Evolutionary conservation across 345 rosid genomes (phyloP), one percentile per base, ranked within the genome.

Genomic region (Camelina neglecta): DNA sequence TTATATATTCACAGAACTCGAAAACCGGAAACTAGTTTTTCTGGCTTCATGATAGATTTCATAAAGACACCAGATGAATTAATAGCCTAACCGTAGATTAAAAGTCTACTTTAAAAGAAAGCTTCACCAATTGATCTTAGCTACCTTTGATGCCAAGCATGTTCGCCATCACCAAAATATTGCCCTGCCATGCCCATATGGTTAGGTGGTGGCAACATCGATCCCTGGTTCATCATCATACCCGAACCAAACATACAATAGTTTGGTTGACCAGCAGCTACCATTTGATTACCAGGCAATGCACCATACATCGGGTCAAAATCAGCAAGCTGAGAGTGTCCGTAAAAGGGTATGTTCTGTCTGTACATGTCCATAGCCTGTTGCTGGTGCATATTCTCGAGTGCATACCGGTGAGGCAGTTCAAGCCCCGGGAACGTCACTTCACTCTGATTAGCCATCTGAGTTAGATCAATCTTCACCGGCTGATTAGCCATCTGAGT

Each of bases 261-360:
- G 47, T 58, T 70, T 6, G 33, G 57, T 70, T 8, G 56, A 45
- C 65, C 74, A 70, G 44, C 74, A 69, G 44, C 4, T 35, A 72
- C 29, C 60, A 35, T 49, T 49, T 60, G 75, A 50, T 23, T 72
- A 47, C 56, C 33, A 35, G 3, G 42, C n/a, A 57, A 7, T 31
- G 67, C 69, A 48, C 60, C 53, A 23, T 72, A 72, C 51, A 72
- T 60, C 0, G 51, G 60, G 50, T 60, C 65, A 49, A 57, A 71
- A 41, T 55, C 74, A 26, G 42, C 35, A 20, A 49, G 29, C 36
- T 68, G 57, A 36, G 59, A 20, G 26, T 56, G 64, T 58, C 65
- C 44, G 33, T 29, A 58, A 58, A 26, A 70, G 9, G 74, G 47
- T 11, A 70, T 70, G 65, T 44, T 70, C 20, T 70, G 74, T 45